A percentile compares a stretch with the other conserved stretches of the same genome.
These are phyloP conservation scores for Aspergillus biplanus DNA, from an alignment of 495 filamentous ascomycete genomes.

Conservation along the genomic window DNA sequence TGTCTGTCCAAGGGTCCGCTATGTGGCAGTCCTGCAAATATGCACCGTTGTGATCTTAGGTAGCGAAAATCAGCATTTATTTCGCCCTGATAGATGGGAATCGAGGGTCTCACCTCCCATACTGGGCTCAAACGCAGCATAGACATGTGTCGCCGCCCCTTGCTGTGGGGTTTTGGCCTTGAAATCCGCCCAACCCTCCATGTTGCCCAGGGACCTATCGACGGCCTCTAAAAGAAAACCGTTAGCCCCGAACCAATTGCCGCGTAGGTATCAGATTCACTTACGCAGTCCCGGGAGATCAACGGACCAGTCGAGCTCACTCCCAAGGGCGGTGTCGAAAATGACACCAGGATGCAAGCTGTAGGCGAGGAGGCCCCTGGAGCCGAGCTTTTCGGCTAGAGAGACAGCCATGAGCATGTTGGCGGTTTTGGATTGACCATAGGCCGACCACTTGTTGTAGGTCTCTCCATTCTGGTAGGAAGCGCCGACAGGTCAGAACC, in stretches of 20 bases:
- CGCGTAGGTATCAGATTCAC: background rate
- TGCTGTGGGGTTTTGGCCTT: conserved; percentile 49
- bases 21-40: conserved; percentile 12
- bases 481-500: no score
- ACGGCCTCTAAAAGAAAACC: conserved; percentile 10
- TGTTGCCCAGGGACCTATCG: conserved; percentile 26
- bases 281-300: conserved; percentile 27
- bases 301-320: conserved; percentile 32
- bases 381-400: conserved; percentile 32
- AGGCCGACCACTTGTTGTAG: conserved; percentile 46
- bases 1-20: conserved; percentile 8
- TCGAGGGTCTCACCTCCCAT: conserved; percentile 39
- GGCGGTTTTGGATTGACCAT: conserved; percentile 58
- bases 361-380: conserved; percentile 12
- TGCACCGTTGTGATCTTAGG: conserved; percentile 3
- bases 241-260: background rate
- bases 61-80: background rate
- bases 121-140: conserved; percentile 59
- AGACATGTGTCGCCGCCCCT: conserved; percentile 60
- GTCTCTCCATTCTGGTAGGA: conserved; percentile 41
- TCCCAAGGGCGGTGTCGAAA: conserved; percentile 7
- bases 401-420: conserved; percentile 52
- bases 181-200: conserved; percentile 38
- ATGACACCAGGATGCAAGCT: conserved; percentile 52
- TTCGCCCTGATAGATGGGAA: background rate